Percentiles rank a stretch among this genome's conserved stretches.
Conservation (phyloP, 306 rosid genomes). For the Prinsepia uniflora region DNA sequence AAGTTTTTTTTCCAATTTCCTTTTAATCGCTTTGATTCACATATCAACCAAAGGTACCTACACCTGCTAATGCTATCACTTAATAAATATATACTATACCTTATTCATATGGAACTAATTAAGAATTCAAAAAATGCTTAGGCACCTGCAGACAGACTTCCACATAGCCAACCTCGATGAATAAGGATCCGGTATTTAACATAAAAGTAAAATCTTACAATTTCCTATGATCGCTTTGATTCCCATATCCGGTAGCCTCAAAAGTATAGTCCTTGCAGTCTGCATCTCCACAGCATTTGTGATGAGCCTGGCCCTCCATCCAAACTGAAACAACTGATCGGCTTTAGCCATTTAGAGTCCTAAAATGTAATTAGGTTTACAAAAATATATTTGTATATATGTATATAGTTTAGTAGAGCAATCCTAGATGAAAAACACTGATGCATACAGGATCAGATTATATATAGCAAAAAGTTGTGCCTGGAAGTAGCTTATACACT, state of each 20-base stretch:
- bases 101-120: background rate
- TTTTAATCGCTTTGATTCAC: background rate
- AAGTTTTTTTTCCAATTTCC: background rate
- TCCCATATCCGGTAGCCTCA: background rate
- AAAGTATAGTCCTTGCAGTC: background rate
- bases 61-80: too few relatives aligned
- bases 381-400: background rate
- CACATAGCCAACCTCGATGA: background rate
- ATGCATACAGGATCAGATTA: background rate
- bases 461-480: background rate
- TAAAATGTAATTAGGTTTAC: background rate
- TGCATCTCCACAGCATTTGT: background rate
- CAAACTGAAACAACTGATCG: slow-evolving; percentile 2
- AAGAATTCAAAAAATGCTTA: background rate
- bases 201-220: background rate
- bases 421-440: background rate
- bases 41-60: background rate
- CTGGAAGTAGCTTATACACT: background rate
- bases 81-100: background rate
- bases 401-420: too few relatives aligned
- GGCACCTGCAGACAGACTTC: background rate
- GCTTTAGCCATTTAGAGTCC: background rate
- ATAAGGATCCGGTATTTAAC: background rate
- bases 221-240: background rate
- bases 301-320: background rate